Conservation (phyloP, 371 early-diverging fungal species). For the Massospora cicadina region DNA sequence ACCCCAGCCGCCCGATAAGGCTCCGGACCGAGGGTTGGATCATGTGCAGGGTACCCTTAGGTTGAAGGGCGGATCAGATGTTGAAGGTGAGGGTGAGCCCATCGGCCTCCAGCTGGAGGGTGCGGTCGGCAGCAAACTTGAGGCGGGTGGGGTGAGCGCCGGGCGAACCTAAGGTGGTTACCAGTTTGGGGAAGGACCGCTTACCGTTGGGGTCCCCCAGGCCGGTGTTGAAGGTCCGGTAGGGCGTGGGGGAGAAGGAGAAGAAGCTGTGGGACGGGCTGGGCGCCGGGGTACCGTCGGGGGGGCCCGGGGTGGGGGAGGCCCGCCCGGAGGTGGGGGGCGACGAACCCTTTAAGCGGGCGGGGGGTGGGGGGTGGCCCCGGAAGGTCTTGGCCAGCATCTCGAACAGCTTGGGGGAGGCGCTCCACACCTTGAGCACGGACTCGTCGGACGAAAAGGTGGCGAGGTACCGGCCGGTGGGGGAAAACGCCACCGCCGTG, state of each 20-base stretch:
- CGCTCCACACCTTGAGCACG: constrained; percentile 58
- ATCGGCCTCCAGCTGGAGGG: not conserved
- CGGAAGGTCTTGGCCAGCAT: constrained; percentile 36
- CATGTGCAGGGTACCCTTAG: no score
- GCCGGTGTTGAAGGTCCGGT: constrained; percentile 4
- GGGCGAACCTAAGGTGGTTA: not conserved
- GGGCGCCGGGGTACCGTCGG: not conserved
- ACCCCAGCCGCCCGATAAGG: no score
- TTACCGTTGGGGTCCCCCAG: not conserved
- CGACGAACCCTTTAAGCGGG: not conserved
- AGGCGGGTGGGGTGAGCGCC: not conserved
- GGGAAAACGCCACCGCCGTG: constrained; percentile 52
- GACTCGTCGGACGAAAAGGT: constrained; percentile 52
- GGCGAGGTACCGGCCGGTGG: constrained; percentile 59
- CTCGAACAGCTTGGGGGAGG: constrained; percentile 47
- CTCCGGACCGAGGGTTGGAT: no score
- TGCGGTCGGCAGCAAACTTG: not conserved
- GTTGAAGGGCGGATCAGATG: no score
- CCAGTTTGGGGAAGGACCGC: not conserved
- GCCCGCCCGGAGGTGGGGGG: constrained; percentile 6
- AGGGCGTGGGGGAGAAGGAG: not conserved
- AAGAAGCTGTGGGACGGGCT: not conserved
- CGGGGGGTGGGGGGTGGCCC: not conserved
- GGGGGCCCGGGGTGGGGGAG: not conserved
- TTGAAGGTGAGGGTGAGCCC: not conserved